Evolutionary conservation across 2,329 filamentous ascomycete genomes (phyloP).

Genomic region (Ascochyta fabae): DNA sequence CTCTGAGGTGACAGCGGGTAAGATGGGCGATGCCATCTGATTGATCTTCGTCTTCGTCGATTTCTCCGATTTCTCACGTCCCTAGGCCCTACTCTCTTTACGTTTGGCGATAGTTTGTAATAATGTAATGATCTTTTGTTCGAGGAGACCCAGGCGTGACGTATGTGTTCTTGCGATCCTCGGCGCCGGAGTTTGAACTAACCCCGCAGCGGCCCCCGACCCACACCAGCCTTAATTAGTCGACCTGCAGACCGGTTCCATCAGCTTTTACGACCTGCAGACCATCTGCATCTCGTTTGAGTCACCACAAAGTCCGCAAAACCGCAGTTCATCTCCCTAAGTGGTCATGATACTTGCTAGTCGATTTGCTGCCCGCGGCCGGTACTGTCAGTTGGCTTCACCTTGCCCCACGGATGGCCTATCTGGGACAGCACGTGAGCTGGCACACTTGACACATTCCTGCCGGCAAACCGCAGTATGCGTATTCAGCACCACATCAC

Average conservation of each 20-base stretch:
- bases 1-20: constrained; percentile 25
- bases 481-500: not conserved
- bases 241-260: constrained; percentile 11
- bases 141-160: not conserved
- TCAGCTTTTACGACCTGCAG: constrained; percentile 4
- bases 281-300: not conserved
- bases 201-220: not conserved
- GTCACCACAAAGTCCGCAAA: not conserved
- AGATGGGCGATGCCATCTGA: constrained; percentile 16
- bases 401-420: not conserved
- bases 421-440: constrained; percentile 1
- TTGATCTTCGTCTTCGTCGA: not conserved
- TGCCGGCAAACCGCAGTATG: not conserved
- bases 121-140: not conserved
- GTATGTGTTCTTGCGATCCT: not conserved
- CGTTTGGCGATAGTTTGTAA: not conserved
- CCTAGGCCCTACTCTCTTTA: not conserved
- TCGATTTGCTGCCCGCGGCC: constrained; percentile 5
- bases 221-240: not conserved
- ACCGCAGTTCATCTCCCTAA: not conserved
- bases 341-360: not conserved
- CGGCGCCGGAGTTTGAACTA: not conserved
- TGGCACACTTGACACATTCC: not conserved
- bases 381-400: not conserved
- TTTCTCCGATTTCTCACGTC: not conserved